Base-by-base conservation (phyloP, 108 stramenopile genomes). In the Bacterosira constricta region DNA sequence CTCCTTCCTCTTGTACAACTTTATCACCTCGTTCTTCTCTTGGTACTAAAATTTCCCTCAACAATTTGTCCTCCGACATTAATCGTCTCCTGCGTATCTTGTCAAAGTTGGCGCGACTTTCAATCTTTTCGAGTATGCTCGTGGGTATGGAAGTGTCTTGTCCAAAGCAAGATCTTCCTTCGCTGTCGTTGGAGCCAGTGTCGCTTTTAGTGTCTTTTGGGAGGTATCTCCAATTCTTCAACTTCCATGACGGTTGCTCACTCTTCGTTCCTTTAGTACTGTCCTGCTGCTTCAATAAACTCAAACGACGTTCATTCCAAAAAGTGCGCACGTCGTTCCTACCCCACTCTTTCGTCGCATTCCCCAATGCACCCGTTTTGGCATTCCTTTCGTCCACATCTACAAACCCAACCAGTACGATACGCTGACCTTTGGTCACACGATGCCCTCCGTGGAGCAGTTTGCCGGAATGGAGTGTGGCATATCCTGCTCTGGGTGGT, bases 391-490 rank as follows among this genome's bases (percentile, higher is more conserved):
- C 73, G 23, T 81, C 81, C 3, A 92, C 87, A 63, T 88, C 85
- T 6, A 92, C 81, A 73, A 91, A 91, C 1, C 86, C 90, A 32
- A 89, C 88, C 60, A 91, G 58, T 1, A 89, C 86, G 10, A 85
- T 85, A 20, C 90, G 71, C 25, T 73, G 54, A 0, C 90, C 90
- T 23, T 60, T 52, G 8, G 87, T 86, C 12, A 91, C 86, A 15
- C 79, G 66, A 71, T 91, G 80, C 15, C 85, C 85, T 25, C 84
- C 85, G 71, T 85, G 85, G 41, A 84, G 55, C 2, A 85, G 46
- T 41, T 91, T 91, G 0, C 90, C 90, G 39, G 72, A 89, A 63
- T 91, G 90, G 12, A 89, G 59, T 10, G 73, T 73, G 42, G 66
- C 76, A 73, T 87, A 83, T 34, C 90, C 90, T 20, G 86, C 81